A percentile compares a stretch with the other conserved stretches of the same genome.
These are phyloP conservation scores for Tagetes patula DNA, from an alignment of 129 eudicot species.

Conservation along the genomic window DNA sequence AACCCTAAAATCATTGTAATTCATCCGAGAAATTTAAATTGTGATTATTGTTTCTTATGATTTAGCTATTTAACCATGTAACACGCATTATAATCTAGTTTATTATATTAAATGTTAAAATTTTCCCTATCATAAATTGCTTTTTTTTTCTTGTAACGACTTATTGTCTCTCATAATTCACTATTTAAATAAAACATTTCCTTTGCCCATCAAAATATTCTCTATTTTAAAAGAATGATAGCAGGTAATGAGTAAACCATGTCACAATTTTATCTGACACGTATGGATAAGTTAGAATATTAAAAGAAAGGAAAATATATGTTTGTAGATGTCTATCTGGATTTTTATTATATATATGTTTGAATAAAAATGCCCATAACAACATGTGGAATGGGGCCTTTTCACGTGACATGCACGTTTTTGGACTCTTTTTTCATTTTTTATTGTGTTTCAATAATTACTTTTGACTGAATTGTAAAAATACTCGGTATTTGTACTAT, in stretches of 20 bases:
- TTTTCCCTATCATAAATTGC: too few species aligned
- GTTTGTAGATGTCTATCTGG: constrained; percentile 4
- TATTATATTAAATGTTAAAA: too few species aligned
- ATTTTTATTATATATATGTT: background rate
- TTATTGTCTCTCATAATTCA: too few species aligned
- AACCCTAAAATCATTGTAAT: too few species aligned
- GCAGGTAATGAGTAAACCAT: background rate
- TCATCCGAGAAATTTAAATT: too few species aligned
- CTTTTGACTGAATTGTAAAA: background rate
- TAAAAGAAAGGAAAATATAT: background rate
- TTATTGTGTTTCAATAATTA: background rate
- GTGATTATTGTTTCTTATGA: too few species aligned
- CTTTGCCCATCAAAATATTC: too few species aligned
- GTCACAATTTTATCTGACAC: constrained; percentile 6
- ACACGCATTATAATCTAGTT: too few species aligned
- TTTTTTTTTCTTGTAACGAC: too few species aligned
- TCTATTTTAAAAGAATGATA: background rate
- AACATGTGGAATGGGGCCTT: background rate
- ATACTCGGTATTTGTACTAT: too few species aligned
- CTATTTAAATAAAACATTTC: too few species aligned
- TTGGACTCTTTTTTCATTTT: background rate
- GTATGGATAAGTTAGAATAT: constrained; percentile 7
- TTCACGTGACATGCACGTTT: constrained; percentile 12
- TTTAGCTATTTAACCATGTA: too few species aligned
- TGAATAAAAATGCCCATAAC: background rate